Conservation (phyloP, 2,329 filamentous ascomycete genomes). For the Zymoseptoria ardabiliae region DNA sequence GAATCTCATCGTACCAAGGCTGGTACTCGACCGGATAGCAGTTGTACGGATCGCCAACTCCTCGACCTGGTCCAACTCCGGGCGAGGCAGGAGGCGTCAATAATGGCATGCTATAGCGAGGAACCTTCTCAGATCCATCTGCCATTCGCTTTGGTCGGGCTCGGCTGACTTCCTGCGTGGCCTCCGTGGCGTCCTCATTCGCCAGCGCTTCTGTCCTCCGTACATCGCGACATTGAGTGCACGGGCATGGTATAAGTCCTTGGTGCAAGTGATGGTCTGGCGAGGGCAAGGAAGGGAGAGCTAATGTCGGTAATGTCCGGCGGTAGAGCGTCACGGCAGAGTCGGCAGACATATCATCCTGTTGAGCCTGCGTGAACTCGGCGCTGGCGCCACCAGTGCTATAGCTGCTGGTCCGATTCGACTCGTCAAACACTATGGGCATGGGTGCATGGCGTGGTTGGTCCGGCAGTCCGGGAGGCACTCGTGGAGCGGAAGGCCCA, state of each 20-base stretch:
- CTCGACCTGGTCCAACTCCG: constrained; percentile 6
- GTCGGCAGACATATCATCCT: background rate
- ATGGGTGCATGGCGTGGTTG: background rate
- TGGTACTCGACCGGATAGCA: constrained; percentile 27
- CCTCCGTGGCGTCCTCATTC: constrained; percentile 1
- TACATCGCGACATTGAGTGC: constrained; percentile 6
- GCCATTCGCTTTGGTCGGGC: constrained; percentile 14
- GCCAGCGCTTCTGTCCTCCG: background rate
- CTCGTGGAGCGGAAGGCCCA: background rate
- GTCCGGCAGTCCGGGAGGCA: background rate
- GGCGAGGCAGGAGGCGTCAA: constrained; percentile 17
- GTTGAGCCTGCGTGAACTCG: background rate
- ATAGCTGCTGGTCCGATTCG: background rate
- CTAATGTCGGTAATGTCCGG: background rate
- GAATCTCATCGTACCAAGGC: constrained; percentile 24
- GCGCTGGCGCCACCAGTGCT: background rate
- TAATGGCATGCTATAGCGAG: constrained; percentile 9
- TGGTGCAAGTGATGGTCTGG: background rate
- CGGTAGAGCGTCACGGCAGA: background rate
- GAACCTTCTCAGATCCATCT: constrained; percentile 15
- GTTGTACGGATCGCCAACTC: constrained; percentile 24
- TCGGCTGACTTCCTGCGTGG: constrained; percentile 1
- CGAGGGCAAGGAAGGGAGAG: background rate
- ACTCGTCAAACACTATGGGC: background rate
- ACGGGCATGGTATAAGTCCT: background rate